These are phyloP conservation scores for Leishmania lainsoni DNA, from an alignment of 208 protist species.

Conservation along the genomic window DNA sequence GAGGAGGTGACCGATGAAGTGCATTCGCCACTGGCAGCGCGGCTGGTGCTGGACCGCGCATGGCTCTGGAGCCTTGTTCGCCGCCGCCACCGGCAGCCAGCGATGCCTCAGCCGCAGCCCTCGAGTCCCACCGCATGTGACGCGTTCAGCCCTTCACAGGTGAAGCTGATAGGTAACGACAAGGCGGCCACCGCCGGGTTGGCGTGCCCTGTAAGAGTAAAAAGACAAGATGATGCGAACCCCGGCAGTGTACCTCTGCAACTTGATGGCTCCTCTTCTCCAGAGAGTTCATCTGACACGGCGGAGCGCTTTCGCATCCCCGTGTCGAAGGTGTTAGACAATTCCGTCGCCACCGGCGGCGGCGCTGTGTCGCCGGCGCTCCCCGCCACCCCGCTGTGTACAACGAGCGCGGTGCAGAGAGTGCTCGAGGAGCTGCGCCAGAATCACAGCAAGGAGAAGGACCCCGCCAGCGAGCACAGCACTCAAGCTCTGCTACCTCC, in stretches of 20 bases:
- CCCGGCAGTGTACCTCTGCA: not conserved
- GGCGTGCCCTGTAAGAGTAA: not conserved
- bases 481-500: not conserved
- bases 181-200: not conserved
- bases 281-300: not conserved
- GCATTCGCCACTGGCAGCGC: slow-evolving; percentile 28
- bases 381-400: slow-evolving; percentile 3
- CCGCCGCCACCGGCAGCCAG: not conserved
- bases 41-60: slow-evolving; percentile 25
- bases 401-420: slow-evolving; percentile 14
- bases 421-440: slow-evolving; percentile 24
- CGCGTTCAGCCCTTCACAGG: not conserved
- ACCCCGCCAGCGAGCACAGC: not conserved
- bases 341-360: not conserved
- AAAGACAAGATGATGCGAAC: not conserved
- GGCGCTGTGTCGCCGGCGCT: not conserved
- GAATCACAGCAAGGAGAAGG: slow-evolving; percentile 6
- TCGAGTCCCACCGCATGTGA: not conserved
- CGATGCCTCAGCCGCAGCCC: not conserved
- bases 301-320: slow-evolving; percentile 29
- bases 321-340: not conserved
- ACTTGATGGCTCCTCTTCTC: not conserved
- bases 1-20: slow-evolving; percentile 27
- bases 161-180: not conserved
- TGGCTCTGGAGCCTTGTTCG: slow-evolving; percentile 22